Base-by-base conservation (phyloP, 2,329 filamentous ascomycete genomes). In the Talaromyces verruculosus region DNA sequence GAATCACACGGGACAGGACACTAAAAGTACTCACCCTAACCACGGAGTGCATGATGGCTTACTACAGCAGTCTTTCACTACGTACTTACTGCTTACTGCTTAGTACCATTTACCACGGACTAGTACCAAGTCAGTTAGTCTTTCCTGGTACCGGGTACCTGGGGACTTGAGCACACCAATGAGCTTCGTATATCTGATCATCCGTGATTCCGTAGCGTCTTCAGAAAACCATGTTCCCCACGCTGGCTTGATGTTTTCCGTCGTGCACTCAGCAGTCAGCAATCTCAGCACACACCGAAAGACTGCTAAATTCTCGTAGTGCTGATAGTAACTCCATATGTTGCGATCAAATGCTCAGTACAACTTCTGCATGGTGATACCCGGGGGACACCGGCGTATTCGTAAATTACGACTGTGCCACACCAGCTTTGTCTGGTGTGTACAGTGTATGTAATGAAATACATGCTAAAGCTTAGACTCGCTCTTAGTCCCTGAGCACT, bases 391-490 rank as follows among this genome's bases (percentile, higher is more conserved):
- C 33, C 33, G 53, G 53, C n/a, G 53, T 22, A 59, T 59, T 35
- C 8, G 35, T 45, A 60, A 60, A 33, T 30, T 60, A 43, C 35
- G 15, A 30, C 39, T 61, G 25, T 61, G 39, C 17, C 41, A 45
- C 39, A 28, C 7, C 33, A 4, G 53, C 35, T 41, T 30, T 10
- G 15, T 53, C 28, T 30, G 25, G 17, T 33, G 2, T 55, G 28
- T 49, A 33, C 35, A 37, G 35, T 17, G 13, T 35, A 37, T 55
- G 30, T 35, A 57, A 22, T 57, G 10, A 39, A 22, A 39, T 57
- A 37, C 33, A 57, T 39, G 53, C 53, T 57, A 57, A 57, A 57
- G 53, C 53, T 57, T 37, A 51, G 47, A 51, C 25, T 51, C 25
- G 25, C 55, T 25, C 15, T 39, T 59, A 61, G 58, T 47, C 57